A percentile compares a stretch with the other conserved stretches of the same genome.
Conservation (phyloP, 495 filamentous ascomycete species). For the Penicillium arizonense region DNA sequence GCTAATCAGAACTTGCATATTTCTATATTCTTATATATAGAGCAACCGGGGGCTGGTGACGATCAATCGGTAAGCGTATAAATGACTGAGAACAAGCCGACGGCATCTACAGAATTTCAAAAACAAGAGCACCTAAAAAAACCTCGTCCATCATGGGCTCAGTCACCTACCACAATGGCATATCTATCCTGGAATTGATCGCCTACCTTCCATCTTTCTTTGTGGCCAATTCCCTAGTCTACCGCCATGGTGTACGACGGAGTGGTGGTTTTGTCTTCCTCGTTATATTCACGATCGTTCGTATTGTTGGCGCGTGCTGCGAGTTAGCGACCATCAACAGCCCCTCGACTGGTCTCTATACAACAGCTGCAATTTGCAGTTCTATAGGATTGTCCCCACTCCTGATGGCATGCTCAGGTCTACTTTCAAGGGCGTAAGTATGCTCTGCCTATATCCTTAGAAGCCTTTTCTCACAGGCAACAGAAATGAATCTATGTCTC, state of each 20-base stretch:
- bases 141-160: slow-evolving; percentile 11
- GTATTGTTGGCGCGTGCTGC: slow-evolving; percentile 35
- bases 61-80: too few relatives aligned
- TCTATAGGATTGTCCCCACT: slow-evolving; percentile 29
- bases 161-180: slow-evolving; percentile 28
- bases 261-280: slow-evolving; percentile 37
- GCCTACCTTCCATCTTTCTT: slow-evolving; percentile 35
- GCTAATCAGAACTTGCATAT: too few relatives aligned
- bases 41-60: too few relatives aligned
- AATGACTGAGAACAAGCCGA: too few relatives aligned
- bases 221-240: slow-evolving; percentile 30
- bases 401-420: slow-evolving; percentile 21
- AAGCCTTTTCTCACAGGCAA: background rate
- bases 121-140: too few relatives aligned
- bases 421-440: slow-evolving; percentile 31
- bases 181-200: slow-evolving; percentile 36
- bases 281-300: slow-evolving; percentile 32
- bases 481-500: background rate
- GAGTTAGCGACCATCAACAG: slow-evolving; percentile 36
- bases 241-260: slow-evolving; percentile 37
- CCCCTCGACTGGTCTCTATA: slow-evolving; percentile 21
- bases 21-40: too few relatives aligned
- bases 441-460: background rate
- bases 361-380: slow-evolving; percentile 24
- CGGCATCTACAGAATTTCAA: too few relatives aligned